phyloP scores from a whole-genome alignment of 2,329 filamentous ascomycete genomes.

The Sordariomycetes sp. region DNA sequence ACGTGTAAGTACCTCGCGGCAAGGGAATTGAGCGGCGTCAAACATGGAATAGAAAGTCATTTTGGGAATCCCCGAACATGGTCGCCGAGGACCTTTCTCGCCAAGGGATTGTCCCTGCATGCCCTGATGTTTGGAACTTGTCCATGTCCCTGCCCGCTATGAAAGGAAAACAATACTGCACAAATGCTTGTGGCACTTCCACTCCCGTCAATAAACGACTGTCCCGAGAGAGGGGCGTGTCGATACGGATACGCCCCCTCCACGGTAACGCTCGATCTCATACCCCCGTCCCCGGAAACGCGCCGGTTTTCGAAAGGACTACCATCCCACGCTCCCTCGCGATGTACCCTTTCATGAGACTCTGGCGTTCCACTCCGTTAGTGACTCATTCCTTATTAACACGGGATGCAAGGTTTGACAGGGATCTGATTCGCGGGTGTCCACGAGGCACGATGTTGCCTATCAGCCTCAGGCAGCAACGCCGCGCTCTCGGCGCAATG shows the following conservation, averaged over 20 bases:
- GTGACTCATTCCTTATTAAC: constrained; percentile 3
- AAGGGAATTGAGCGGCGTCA: not conserved
- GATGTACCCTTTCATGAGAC: constrained; percentile 97
- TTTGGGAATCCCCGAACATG: not conserved
- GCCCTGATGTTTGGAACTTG: not conserved
- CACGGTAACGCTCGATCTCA: constrained; percentile 17
- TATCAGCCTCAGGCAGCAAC: not conserved
- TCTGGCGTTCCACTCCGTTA: constrained; percentile 34
- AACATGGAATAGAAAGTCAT: not conserved
- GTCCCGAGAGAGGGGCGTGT: not conserved
- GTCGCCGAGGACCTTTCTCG: not conserved
- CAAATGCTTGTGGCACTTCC: not conserved
- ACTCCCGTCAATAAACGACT: not conserved
- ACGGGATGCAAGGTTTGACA: not conserved
- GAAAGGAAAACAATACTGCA: not conserved
- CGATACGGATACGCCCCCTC: not conserved
- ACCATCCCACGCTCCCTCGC: constrained; percentile 81
- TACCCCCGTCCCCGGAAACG: constrained; percentile 82
- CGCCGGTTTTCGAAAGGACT: constrained; percentile 83
- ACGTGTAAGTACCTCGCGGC: not conserved
- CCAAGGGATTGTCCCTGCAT: not conserved
- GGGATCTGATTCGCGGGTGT: not conserved
- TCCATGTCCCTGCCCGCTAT: not conserved
- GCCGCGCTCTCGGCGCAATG: not conserved
- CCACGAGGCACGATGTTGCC: not conserved